Percentiles rank a stretch among this genome's conserved stretches.
These are phyloP conservation scores for Trametes elegans DNA, from an alignment of 768 basidiomycete species.

Conservation along the genomic window DNA sequence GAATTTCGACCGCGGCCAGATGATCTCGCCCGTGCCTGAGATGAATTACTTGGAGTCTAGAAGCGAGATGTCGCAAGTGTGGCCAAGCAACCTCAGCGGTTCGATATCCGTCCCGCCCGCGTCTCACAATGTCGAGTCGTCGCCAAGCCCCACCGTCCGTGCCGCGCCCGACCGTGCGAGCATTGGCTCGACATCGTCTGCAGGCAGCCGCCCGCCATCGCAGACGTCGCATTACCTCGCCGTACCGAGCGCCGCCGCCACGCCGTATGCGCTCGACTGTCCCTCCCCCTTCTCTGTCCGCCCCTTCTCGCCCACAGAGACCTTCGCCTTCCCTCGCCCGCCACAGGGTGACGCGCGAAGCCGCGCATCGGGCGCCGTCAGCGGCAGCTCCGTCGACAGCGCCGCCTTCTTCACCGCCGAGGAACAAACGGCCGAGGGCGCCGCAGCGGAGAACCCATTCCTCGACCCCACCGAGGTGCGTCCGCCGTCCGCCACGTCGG, in stretches of 20 bases:
- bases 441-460: conserved; percentile 27
- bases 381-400: background rate
- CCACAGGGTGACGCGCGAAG: conserved; percentile 31
- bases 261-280: conserved; percentile 27
- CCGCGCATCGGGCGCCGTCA: conserved; percentile 4
- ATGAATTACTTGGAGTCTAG: background rate
- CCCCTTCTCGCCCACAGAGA: conserved; percentile 65
- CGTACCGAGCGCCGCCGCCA: conserved; percentile 6
- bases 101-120: conserved; percentile 16
- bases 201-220: conserved; percentile 14
- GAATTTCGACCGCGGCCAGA: conserved; percentile 35
- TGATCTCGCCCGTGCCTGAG: conserved; percentile 7
- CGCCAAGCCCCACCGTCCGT: conserved; percentile 21
- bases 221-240: conserved; percentile 16
- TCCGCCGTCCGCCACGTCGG: conserved; percentile 13
- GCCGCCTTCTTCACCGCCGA: conserved; percentile 11
- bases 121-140: conserved; percentile 12
- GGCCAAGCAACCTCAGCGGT: conserved; percentile 15
- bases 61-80: conserved; percentile 12
- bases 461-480: conserved; percentile 20
- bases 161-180: conserved; percentile 29
- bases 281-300: conserved; percentile 59
- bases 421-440: background rate
- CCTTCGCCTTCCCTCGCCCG: conserved; percentile 68
- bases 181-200: conserved; percentile 33